These are phyloP conservation scores for Breynia disticha DNA, from an alignment of 441 rosid genomes.

Conservation along the genomic window DNA sequence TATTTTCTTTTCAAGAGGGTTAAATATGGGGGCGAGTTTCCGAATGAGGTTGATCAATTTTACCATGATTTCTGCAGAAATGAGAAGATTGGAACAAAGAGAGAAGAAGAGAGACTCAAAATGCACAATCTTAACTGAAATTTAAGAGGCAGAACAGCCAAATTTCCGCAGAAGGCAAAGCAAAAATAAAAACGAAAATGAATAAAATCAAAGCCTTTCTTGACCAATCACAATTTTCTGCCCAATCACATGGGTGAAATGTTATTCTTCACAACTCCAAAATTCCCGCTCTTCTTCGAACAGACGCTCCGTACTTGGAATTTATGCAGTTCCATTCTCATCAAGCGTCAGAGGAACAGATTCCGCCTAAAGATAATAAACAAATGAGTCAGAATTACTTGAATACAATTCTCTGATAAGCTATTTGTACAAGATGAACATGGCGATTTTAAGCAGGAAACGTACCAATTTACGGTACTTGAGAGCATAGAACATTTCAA, in stretches of 20 bases:
- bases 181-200: background rate
- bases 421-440: background rate
- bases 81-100: background rate
- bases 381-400: background rate
- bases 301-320: background rate
- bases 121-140: slow-evolving; percentile 22
- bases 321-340: slow-evolving; percentile 15
- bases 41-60: background rate
- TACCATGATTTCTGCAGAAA: background rate
- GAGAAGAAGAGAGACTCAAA: slow-evolving; percentile 1
- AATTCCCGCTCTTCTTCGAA: background rate
- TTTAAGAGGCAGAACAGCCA: slow-evolving; percentile 17
- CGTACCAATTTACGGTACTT: slow-evolving; percentile 79
- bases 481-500: slow-evolving; percentile 91
- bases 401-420: background rate
- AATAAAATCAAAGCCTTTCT: slow-evolving; percentile 5
- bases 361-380: slow-evolving; percentile 44
- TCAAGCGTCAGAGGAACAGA: slow-evolving; percentile 72
- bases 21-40: too few relatives aligned
- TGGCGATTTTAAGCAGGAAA: background rate
- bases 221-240: slow-evolving; percentile 14
- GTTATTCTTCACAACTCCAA: slow-evolving; percentile 21
- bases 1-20: too few relatives aligned
- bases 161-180: slow-evolving; percentile 8
- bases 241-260: slow-evolving; percentile 11